Evolutionary conservation across 345 rosid genomes (phyloP).

Genomic region (Raphanus raphanistrum): DNA sequence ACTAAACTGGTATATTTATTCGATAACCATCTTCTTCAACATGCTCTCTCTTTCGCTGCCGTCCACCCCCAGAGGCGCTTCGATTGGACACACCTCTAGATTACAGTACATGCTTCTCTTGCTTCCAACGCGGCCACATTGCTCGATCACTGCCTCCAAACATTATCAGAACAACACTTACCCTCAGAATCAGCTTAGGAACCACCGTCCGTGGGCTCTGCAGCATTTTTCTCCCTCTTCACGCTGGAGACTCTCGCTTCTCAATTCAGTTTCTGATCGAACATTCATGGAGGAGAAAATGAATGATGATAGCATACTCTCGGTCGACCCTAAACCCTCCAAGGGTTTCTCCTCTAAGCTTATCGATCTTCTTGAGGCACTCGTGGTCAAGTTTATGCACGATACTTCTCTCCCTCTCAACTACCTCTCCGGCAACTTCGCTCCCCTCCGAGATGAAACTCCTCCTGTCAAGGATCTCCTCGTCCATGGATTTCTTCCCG

Average conservation of each 20-base stretch:
- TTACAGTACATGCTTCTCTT: neutral
- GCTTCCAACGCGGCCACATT: conserved; percentile 66
- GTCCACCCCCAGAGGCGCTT: neutral
- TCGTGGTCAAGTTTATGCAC: conserved; percentile 67
- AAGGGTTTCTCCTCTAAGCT: conserved; percentile 64
- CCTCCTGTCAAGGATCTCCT: conserved; percentile 69
- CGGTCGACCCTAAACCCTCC: conserved; percentile 64
- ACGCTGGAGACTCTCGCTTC: neutral
- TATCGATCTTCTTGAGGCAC: conserved; percentile 64
- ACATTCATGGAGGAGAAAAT: conserved; percentile 22
- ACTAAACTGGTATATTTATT: neutral
- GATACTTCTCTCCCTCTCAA: conserved; percentile 74
- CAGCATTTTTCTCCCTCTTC: conserved; percentile 49
- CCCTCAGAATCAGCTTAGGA: conserved; percentile 55
- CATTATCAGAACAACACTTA: conserved; percentile 65
- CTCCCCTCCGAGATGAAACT: conserved; percentile 64
- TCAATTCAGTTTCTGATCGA: neutral
- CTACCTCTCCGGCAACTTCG: conserved; percentile 85
- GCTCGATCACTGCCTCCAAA: conserved; percentile 65
- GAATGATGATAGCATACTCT: conserved; percentile 35
- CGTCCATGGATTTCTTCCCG: conserved; percentile 79
- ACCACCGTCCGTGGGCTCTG: conserved; percentile 43
- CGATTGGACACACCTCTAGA: neutral
- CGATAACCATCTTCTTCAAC: neutral
- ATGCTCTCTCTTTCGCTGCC: conserved; percentile 13